Evolutionary conservation across 1,139 yeast genomes (phyloP), one percentile per base, ranked within the genome.

Genomic region (Meyerozyma athensensis): DNA sequence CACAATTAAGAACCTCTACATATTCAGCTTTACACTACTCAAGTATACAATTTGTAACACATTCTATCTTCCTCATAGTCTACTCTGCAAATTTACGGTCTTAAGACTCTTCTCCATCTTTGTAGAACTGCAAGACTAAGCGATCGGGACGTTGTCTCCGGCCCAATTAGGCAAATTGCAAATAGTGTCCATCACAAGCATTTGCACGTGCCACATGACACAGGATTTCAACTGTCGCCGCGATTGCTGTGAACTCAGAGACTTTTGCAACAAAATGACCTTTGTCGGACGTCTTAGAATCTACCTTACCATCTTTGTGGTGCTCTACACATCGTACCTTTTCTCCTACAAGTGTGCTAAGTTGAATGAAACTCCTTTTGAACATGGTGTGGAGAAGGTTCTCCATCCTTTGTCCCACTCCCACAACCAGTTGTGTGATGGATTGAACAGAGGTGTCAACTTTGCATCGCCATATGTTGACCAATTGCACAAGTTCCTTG

Each of bases 261-360:
- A 19, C 23, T n/a, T 19, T n/a, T 19, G 9, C 5, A 13, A 31
- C 17, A 31, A n/a, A 9, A 19, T 31, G 24, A 7, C 34, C n/a
- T 31, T 20, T 20, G 34, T 19, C 13, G 14, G 24, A 7, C 24
- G 34, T 20, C 23, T 63, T 40, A 68, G 59, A 52, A 52, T 53
- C 40, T 50, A 56, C 36, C 36, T 65, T 36, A 43, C 62, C 36
- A 50, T 61, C 36, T 48, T 64, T 39, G 43, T 66, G 37, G 52
- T 61, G 30, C 45, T 65, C 36, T 70, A 70, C 52, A 48, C 63
- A 30, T 43, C 61, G 22, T 70, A 70, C 54, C 65, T 70, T 48
- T 56, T 56, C 48, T 52, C 59, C 33, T 69, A 65, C 57, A 69
- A 69, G 50, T 70, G 76, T 53, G 62, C 58, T 36, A 48, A 57